A percentile compares a stretch with the other conserved stretches of the same genome.
phyloP scores from a whole-genome alignment of 2,329 filamentous ascomycete genomes.

The Aspergillus sp. region DNA sequence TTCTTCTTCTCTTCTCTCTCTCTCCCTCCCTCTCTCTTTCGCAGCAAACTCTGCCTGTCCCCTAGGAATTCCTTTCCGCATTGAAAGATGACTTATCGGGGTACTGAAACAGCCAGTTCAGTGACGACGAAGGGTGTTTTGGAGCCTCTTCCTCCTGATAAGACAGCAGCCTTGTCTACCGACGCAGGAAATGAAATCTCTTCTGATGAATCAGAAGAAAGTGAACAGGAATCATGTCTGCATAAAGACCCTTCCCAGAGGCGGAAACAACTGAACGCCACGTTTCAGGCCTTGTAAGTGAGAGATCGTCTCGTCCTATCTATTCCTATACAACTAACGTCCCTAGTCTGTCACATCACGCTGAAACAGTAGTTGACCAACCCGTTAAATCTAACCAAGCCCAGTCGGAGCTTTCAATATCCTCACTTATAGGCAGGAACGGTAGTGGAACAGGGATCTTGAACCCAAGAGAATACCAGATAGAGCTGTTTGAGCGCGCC shows the following conservation, averaged over 20 bases:
- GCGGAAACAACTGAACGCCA: slow-evolving; percentile 50
- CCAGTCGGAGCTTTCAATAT: slow-evolving; percentile 52
- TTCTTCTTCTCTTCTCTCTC: no score
- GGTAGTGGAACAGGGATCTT: slow-evolving; percentile 61
- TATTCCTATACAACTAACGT: slow-evolving; percentile 6
- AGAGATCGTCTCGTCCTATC: neutral
- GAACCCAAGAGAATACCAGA: slow-evolving; percentile 83
- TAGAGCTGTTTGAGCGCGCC: slow-evolving; percentile 85
- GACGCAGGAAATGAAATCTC: slow-evolving; percentile 10
- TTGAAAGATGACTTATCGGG: no score
- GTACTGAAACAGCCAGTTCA: no score
- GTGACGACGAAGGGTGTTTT: no score
- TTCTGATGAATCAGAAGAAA: slow-evolving; percentile 18
- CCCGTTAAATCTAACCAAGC: slow-evolving; percentile 24
- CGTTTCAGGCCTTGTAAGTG: slow-evolving; percentile 48
- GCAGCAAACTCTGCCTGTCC: no score
- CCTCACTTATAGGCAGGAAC: slow-evolving; percentile 53
- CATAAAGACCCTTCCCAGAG: slow-evolving; percentile 38
- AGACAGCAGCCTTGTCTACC: neutral
- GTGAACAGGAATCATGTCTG: slow-evolving; percentile 22
- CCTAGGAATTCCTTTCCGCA: no score
- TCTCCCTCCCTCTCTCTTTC: no score
- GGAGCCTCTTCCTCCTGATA: no score
- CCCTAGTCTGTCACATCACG: slow-evolving; percentile 39
- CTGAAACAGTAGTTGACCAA: slow-evolving; percentile 39